phyloP scores from a whole-genome alignment of 768 basidiomycete genomes.

The Boletus edulis region DNA sequence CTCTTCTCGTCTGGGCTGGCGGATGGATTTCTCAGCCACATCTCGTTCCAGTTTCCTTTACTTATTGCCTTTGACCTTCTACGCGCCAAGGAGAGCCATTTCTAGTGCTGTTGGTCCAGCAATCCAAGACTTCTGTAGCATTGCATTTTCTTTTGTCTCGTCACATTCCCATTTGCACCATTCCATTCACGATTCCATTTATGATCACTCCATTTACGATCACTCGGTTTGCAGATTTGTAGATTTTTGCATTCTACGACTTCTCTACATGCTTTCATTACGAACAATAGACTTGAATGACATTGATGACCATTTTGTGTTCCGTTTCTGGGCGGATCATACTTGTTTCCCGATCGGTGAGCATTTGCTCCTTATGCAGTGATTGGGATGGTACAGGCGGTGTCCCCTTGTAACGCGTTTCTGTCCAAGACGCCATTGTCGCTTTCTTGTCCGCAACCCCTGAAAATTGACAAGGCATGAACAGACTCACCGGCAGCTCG shows the following conservation, averaged over 20 bases:
- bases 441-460: too few relatives aligned
- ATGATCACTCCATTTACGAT: slow-evolving; percentile 13
- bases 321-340: slow-evolving; percentile 14
- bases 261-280: slow-evolving; percentile 24
- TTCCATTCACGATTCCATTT: slow-evolving; percentile 9
- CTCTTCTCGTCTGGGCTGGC: slow-evolving; percentile 26
- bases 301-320: slow-evolving; percentile 16
- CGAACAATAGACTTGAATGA: slow-evolving; percentile 25
- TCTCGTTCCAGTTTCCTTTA: slow-evolving; percentile 24
- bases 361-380: background rate
- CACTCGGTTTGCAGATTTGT: slow-evolving; percentile 26
- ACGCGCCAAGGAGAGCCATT: slow-evolving; percentile 33
- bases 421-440: background rate
- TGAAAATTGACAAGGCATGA: too few relatives aligned
- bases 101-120: slow-evolving; percentile 29
- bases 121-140: slow-evolving; percentile 34
- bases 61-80: slow-evolving; percentile 38
- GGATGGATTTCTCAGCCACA: slow-evolving; percentile 33
- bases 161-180: slow-evolving; percentile 14
- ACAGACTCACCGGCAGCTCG: too few relatives aligned
- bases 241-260: slow-evolving; percentile 31
- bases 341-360: slow-evolving; percentile 7
- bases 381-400: background rate
- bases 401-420: background rate
- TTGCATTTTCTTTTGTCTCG: slow-evolving; percentile 24